Evolutionary conservation across 768 basidiomycete species (phyloP), one percentile per base, ranked within the genome.

Genomic region (Gyrodon lividus): DNA sequence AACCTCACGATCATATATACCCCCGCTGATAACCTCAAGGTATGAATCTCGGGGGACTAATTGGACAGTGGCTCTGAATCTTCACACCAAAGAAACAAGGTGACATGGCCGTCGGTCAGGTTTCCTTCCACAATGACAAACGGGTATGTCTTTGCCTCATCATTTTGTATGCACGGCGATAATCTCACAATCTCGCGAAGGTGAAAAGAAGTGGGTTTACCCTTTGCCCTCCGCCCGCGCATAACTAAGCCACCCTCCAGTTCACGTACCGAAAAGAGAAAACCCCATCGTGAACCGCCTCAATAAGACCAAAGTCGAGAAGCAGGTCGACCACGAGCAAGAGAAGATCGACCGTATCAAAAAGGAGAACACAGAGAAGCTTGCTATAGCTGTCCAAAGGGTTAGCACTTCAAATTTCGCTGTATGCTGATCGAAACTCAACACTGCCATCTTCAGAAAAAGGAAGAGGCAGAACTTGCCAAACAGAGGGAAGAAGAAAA

Each of bases 71-170:
- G 7, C 14, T 16, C 34, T 60, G 43, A 60, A 14, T 6, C 6
- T 17, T 43, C 17, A 16, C 31, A 17, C 40, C 14, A 9, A 62
- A 95, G 91, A 99, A 99, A 92, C 87, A 89, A 6, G 96, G 96
- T 3, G 93, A 96, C 64, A 98, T 97, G 93, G 94, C 92, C 3
- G 86, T 96, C 3, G 97, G 97, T 0, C 89, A 94, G 62, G 97
- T 99, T 0, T 89, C 92, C 0, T 98, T 99, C 68, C 90, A 98
- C 58, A 89, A 76, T 50, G 92, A 97, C 63, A 93, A 96, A 65
- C 78, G 77, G 71, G 92, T 92, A 56, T 34, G 77, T 14, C 38
- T 24, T 20, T 16, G 13, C 4, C 12, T 13, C 4, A 7, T 34
- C 20, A 33, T 17, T 8, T 48, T 14, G 26, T 3, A 3, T 17